Percentiles rank a stretch among this genome's conserved stretches.
Conservation (phyloP, 768 basidiomycete genomes). For the Boletus sensibilis region DNA sequence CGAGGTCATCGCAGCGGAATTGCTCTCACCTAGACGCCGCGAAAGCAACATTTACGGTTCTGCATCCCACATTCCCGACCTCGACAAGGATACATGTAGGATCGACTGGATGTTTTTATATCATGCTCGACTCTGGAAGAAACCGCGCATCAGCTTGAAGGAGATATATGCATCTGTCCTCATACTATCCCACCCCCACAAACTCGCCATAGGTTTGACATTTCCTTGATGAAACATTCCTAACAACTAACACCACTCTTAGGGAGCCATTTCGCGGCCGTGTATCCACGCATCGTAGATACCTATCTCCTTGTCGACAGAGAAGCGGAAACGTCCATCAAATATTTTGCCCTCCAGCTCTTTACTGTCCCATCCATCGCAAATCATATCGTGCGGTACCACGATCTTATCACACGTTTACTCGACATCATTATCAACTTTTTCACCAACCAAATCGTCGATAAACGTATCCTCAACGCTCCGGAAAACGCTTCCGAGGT, state of each 20-base stretch:
- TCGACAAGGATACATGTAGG: constrained; percentile 47
- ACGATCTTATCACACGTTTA: constrained; percentile 71
- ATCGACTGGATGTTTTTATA: constrained; percentile 78
- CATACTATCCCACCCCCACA: constrained; percentile 69
- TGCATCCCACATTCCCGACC: constrained; percentile 36
- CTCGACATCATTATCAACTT: constrained; percentile 85
- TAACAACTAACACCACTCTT: constrained; percentile 3
- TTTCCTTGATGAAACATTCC: not conserved
- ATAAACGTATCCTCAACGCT: constrained; percentile 58
- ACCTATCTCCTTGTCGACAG: constrained; percentile 90
- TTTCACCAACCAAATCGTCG: constrained; percentile 86
- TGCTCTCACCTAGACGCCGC: constrained; percentile 59
- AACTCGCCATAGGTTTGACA: constrained; percentile 68
- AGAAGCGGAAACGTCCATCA: constrained; percentile 93
- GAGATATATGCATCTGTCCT: constrained; percentile 79
- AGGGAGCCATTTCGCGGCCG: constrained; percentile 83
- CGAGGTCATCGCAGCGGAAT: constrained; percentile 69
- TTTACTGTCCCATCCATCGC: constrained; percentile 91
- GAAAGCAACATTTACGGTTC: constrained; percentile 48
- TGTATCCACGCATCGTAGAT: constrained; percentile 86
- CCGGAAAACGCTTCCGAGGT: constrained; percentile 17
- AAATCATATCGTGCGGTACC: constrained; percentile 69
- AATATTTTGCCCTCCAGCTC: constrained; percentile 88
- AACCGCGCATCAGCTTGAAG: constrained; percentile 74
- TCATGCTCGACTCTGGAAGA: constrained; percentile 84